These are phyloP conservation scores for Phanerodontia chrysosporium DNA, from an alignment of 768 basidiomycete genomes.

Conservation along the genomic window DNA sequence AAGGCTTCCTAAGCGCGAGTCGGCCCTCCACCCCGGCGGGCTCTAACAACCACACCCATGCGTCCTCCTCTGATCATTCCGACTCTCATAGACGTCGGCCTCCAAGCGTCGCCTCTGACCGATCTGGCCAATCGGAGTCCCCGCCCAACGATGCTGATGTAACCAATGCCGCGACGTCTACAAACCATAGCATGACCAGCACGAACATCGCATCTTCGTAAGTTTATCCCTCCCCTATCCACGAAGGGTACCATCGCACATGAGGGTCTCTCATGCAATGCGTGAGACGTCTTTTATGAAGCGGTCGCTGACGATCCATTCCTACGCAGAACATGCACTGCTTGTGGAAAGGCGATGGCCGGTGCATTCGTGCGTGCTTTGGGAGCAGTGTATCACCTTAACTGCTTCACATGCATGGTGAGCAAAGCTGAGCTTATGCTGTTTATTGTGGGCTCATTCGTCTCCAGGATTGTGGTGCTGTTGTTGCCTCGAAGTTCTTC, in stretches of 20 bases:
- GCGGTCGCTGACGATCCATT: conserved; percentile 1
- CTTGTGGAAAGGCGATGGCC: conserved; percentile 80
- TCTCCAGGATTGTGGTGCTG: conserved; percentile 85
- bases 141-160: conserved; percentile 41
- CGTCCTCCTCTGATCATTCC: conserved; percentile 53
- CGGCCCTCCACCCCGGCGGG: conserved; percentile 58
- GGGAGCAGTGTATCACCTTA: conserved; percentile 91
- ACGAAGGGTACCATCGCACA: not conserved
- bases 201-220: conserved; percentile 56
- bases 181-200: conserved; percentile 47
- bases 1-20: conserved; percentile 48
- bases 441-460: conserved; percentile 12
- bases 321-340: conserved; percentile 57
- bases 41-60: conserved; percentile 41
- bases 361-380: conserved; percentile 96
- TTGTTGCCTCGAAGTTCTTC: conserved; percentile 98
- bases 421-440: conserved; percentile 24
- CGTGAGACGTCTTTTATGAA: not conserved
- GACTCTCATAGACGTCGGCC: conserved; percentile 45
- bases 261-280: not conserved
- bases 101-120: conserved; percentile 42
- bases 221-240: conserved; percentile 27
- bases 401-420: conserved; percentile 98
- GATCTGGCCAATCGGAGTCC: conserved; percentile 52
- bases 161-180: conserved; percentile 38